phyloP scores from a whole-genome alignment of 164 flowering plant genomes.

The Nymphaea thermarum region DNA sequence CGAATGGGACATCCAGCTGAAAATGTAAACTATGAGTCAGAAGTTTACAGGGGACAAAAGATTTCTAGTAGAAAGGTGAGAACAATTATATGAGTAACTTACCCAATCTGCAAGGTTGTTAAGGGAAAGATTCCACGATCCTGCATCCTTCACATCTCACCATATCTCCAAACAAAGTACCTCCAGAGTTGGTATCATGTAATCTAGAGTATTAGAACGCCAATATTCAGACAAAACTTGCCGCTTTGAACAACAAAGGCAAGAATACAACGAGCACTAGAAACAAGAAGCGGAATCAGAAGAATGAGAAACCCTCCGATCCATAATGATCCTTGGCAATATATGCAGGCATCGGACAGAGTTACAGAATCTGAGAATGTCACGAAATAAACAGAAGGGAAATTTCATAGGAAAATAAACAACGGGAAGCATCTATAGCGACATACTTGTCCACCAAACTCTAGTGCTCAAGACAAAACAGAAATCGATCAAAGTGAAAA shows the following conservation, averaged over 20 bases:
- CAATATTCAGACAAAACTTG: neutral
- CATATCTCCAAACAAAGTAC: neutral
- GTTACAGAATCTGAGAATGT: no score
- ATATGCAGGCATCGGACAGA: no score
- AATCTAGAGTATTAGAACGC: neutral
- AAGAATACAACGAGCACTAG: neutral
- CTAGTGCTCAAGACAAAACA: no score
- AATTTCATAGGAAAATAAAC: no score
- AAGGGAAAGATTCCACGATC: slow-evolving; percentile 7
- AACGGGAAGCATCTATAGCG: no score
- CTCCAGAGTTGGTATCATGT: neutral
- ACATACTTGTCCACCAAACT: no score
- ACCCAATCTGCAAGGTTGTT: slow-evolving; percentile 13
- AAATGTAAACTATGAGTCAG: neutral
- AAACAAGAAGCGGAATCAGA: no score
- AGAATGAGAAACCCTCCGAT: no score
- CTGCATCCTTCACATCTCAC: neutral
- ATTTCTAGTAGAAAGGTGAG: neutral
- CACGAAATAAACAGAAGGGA: no score
- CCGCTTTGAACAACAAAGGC: neutral
- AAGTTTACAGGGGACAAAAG: neutral
- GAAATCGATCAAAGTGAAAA: no score
- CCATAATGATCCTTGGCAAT: no score
- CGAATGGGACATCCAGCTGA: neutral
- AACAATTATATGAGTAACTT: neutral